Evolutionary conservation across 1,284 basidiomycete species (phyloP).

Genomic region (Cutaneotrichosporon dermatis): DNA sequence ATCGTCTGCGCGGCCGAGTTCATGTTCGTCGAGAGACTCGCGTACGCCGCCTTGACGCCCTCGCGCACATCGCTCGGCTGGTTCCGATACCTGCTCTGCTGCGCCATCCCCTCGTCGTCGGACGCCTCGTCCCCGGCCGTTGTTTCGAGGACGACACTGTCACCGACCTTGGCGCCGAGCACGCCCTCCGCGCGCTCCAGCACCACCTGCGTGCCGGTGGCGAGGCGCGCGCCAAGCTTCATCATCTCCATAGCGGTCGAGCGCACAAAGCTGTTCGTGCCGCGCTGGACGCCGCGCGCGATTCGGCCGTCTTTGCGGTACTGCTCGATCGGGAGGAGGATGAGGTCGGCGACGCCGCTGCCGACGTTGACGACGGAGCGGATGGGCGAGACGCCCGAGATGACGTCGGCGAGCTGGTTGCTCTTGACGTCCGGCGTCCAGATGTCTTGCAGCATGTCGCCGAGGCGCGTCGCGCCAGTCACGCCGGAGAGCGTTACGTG

Average conservation of each 20-base stretch:
- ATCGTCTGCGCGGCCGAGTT: slow-evolving; percentile 96
- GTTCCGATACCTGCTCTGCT: slow-evolving; percentile 81
- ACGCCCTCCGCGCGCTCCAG: slow-evolving; percentile 92
- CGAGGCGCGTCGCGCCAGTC: slow-evolving; percentile 80
- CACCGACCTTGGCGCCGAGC: slow-evolving; percentile 57
- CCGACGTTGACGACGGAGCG: slow-evolving; percentile 94
- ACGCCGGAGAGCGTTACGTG: slow-evolving; percentile 89
- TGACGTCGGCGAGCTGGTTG: slow-evolving; percentile 92
- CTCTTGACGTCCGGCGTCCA: slow-evolving; percentile 99
- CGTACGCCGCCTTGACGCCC: slow-evolving; percentile 86
- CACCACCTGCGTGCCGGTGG: slow-evolving; percentile 95
- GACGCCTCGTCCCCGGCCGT: slow-evolving; percentile 2
- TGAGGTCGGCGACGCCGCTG: slow-evolving; percentile 89
- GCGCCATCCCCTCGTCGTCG: slow-evolving; percentile 47
- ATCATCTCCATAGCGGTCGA: slow-evolving; percentile 92
- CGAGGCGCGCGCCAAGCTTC: slow-evolving; percentile 87
- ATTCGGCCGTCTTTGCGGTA: slow-evolving; percentile 96
- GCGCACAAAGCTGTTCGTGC: slow-evolving; percentile 84
- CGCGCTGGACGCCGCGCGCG: slow-evolving; percentile 87
- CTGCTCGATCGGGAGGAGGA: slow-evolving; percentile 91
- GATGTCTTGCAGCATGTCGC: slow-evolving; percentile 86
- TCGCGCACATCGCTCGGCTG: slow-evolving; percentile 79
- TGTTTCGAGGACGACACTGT: slow-evolving; percentile 21
- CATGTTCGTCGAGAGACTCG: slow-evolving; percentile 74
- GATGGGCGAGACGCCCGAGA: slow-evolving; percentile 94